Conservation (phyloP, 495 filamentous ascomycete species). For the Penicillium malachiteum region DNA sequence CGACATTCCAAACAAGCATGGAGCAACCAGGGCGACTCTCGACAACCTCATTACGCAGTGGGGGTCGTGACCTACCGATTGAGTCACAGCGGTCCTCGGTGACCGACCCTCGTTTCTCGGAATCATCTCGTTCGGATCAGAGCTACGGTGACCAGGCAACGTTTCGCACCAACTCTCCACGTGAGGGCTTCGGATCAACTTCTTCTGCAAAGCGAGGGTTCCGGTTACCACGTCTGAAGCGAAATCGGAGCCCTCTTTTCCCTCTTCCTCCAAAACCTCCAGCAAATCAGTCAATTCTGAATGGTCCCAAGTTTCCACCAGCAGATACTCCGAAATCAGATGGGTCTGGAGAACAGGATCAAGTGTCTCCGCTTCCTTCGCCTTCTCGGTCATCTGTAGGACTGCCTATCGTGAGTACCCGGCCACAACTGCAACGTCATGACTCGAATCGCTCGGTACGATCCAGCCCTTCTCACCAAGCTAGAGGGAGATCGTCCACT, state of each 20-base stretch:
- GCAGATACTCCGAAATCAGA: constrained; percentile 26
- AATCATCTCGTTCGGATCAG: constrained; percentile 88
- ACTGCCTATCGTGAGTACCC: constrained; percentile 32
- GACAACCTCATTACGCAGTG: constrained; percentile 46
- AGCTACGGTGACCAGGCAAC: constrained; percentile 75
- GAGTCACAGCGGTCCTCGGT: constrained; percentile 68
- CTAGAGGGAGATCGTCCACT: constrained; percentile 82
- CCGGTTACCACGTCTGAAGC: constrained; percentile 75
- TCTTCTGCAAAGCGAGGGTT: constrained; percentile 69
- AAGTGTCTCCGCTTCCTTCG: constrained; percentile 53
- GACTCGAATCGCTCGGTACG: constrained; percentile 66
- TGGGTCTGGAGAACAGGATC: constrained; percentile 33
- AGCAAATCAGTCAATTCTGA: constrained; percentile 22
- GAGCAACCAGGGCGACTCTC: constrained; percentile 66
- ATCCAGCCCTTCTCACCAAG: constrained; percentile 64
- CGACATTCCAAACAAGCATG: constrained; percentile 55
- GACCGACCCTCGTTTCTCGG: constrained; percentile 72
- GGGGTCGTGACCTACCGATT: constrained; percentile 61
- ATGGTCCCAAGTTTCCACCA: constrained; percentile 24
- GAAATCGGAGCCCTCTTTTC: constrained; percentile 81
- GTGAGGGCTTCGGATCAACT: constrained; percentile 28
- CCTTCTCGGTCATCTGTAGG: constrained; percentile 54
- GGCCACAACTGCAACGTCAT: constrained; percentile 51
- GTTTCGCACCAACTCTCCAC: constrained; percentile 33
- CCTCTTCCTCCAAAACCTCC: constrained; percentile 73